A percentile compares a stretch with the other conserved stretches of the same genome.
Conservation (phyloP, 2,329 filamentous ascomycete genomes). For the Fusarium brachygibbosum region DNA sequence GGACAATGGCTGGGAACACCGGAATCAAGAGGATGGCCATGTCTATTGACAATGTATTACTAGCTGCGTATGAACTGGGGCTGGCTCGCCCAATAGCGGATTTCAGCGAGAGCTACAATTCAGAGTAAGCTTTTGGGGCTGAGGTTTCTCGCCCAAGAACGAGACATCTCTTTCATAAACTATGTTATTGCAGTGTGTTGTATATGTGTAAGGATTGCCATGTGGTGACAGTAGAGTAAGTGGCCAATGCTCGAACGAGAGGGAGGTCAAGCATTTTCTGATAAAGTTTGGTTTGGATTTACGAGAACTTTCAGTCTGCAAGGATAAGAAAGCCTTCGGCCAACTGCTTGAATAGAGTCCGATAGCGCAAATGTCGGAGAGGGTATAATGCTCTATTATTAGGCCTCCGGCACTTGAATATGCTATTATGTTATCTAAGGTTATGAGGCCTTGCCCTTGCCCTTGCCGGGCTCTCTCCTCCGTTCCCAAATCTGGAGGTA, state of each 20-base stretch:
- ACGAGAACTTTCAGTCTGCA: not conserved
- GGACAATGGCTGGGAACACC: constrained; percentile 20
- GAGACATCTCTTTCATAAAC: constrained; percentile 1
- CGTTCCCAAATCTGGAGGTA: constrained; percentile 98
- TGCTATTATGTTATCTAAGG: constrained; percentile 12
- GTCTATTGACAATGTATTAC: constrained; percentile 39
- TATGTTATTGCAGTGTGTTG: constrained; percentile 35
- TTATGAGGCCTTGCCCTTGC: constrained; percentile 53
- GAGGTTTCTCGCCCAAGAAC: constrained; percentile 31
- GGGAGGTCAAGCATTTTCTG: not conserved
- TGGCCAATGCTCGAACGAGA: not conserved
- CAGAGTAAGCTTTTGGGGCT: constrained; percentile 35
- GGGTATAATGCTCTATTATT: constrained; percentile 1
- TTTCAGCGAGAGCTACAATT: constrained; percentile 42
- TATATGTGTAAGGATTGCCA: not conserved
- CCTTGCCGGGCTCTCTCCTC: constrained; percentile 66
- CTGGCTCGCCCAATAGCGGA: constrained; percentile 33
- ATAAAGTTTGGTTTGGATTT: not conserved
- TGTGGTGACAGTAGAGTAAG: not conserved
- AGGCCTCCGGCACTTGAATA: not conserved
- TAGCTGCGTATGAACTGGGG: constrained; percentile 33
- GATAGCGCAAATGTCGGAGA: not conserved
- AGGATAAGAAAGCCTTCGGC: not conserved
- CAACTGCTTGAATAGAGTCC: not conserved
- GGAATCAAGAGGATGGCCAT: constrained; percentile 8